These are phyloP conservation scores for Miscanthus lutarioriparius DNA, from an alignment of 176 grass and related monocot genomes.

Conservation along the genomic window DNA sequence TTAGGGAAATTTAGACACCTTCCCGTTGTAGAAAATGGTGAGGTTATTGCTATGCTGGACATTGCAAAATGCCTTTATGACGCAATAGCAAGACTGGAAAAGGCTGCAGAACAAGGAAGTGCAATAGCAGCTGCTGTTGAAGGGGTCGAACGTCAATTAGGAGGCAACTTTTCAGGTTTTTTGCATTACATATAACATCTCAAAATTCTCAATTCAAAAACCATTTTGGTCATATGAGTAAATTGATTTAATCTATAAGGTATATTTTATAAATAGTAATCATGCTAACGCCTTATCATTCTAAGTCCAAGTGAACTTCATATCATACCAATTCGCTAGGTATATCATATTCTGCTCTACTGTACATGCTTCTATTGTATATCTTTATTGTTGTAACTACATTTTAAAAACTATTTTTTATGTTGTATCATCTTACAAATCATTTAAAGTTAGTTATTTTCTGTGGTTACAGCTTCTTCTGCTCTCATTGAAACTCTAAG, in stretches of 20 bases:
- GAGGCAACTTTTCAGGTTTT: constrained; percentile 81
- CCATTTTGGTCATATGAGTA: neutral
- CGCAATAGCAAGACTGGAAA: constrained; percentile 94
- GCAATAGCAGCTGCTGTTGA: constrained; percentile 96
- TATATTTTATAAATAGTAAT: constrained; percentile 19
- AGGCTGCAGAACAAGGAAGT: constrained; percentile 93
- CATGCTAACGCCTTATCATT: constrained; percentile 21
- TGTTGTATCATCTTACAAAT: constrained; percentile 23
- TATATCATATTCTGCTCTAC: constrained; percentile 11
- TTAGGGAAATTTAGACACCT: constrained; percentile 99
- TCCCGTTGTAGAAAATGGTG: constrained; percentile 97
- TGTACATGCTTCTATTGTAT: neutral
- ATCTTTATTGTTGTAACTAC: neutral
- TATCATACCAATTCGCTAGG: constrained; percentile 16
- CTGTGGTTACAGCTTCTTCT: constrained; percentile 70
- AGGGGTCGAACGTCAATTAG: constrained; percentile 88
- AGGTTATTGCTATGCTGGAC: constrained; percentile 99
- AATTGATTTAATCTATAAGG: constrained; percentile 1
- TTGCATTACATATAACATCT: neutral
- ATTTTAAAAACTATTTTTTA: neutral
- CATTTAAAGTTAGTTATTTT: constrained; percentile 36
- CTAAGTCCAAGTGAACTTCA: constrained; percentile 8
- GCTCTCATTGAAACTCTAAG: constrained; percentile 91
- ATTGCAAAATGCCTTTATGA: constrained; percentile 98
- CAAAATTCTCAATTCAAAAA: constrained; percentile 25